Evolutionary conservation across 164 flowering plant species (phyloP).

Genomic region (Platanus orientalis): DNA sequence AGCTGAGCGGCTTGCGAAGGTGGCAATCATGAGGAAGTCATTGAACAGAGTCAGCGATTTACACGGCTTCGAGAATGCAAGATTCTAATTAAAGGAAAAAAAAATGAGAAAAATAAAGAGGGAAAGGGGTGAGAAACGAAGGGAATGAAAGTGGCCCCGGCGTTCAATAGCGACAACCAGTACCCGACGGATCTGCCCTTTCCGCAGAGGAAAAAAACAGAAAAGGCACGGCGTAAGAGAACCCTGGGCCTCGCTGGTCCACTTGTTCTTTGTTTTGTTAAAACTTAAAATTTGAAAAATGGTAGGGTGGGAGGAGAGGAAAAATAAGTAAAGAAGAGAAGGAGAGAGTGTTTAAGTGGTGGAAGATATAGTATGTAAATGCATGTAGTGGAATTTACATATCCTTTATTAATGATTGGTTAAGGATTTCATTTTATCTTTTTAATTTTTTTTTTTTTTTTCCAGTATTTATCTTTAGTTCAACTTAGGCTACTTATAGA

Average conservation of each 20-base stretch:
- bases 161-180: slow-evolving; percentile 23
- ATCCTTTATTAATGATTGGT: no score
- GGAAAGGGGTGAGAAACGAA: not conserved
- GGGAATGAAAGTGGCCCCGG: not conserved
- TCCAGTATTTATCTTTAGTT: no score
- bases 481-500: no score
- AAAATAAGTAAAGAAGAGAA: no score
- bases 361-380: no score
- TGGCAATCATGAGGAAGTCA: slow-evolving; percentile 75
- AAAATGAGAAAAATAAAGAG: not conserved
- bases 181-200: slow-evolving; percentile 24
- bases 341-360: no score
- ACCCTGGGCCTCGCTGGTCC: not conserved
- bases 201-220: not conserved
- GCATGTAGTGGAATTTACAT: no score
- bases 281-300: no score
- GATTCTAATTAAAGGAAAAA: slow-evolving; percentile 42
- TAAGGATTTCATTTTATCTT: no score
- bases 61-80: slow-evolving; percentile 97
- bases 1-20: slow-evolving; percentile 85
- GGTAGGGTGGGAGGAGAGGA: no score
- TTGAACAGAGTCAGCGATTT: slow-evolving; percentile 75
- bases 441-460: no score
- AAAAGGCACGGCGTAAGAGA: not conserved
- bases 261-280: not conserved